These are phyloP conservation scores for Nothopassalora personata DNA, from an alignment of 2,329 filamentous ascomycete species.

Conservation along the genomic window DNA sequence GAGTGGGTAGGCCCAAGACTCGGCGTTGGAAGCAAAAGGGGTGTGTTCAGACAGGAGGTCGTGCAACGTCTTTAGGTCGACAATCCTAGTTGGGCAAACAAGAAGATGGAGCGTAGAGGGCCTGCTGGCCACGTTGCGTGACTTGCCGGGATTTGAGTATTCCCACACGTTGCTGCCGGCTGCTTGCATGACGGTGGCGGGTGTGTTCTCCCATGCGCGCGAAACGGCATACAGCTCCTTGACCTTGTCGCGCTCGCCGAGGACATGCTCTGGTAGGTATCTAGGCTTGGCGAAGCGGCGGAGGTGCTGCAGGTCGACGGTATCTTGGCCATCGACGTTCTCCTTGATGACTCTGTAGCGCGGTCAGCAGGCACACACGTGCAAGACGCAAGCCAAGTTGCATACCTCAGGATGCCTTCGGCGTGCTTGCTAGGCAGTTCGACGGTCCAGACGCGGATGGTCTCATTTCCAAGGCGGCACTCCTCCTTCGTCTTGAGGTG, in stretches of 20 bases:
- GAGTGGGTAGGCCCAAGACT: constrained; percentile 38
- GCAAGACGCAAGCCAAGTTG: constrained; percentile 12
- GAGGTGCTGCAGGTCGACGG: constrained; percentile 52
- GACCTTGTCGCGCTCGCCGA: constrained; percentile 28
- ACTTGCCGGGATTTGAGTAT: constrained; percentile 56
- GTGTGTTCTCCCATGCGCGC: constrained; percentile 29
- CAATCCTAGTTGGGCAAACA: constrained; percentile 45
- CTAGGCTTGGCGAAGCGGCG: constrained; percentile 65
- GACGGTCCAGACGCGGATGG: constrained; percentile 62
- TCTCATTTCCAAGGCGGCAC: constrained; percentile 45
- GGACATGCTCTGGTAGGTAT: constrained; percentile 32
- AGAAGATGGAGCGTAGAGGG: constrained; percentile 45
- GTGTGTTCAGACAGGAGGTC: constrained; percentile 34
- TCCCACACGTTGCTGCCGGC: constrained; percentile 40
- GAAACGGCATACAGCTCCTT: constrained; percentile 32
- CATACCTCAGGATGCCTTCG: constrained; percentile 66
- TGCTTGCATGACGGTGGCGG: constrained; percentile 28
- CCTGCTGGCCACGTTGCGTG: constrained; percentile 43
- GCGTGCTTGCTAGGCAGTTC: constrained; percentile 66
- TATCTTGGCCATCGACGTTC: constrained; percentile 40
- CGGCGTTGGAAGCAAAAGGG: constrained; percentile 36
- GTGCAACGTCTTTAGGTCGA: constrained; percentile 52
- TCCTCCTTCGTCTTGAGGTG: constrained; percentile 48
- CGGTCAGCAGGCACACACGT: constrained; percentile 24
- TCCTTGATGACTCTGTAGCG: constrained; percentile 42